These are phyloP conservation scores for Neurospora sp. DNA, from an alignment of 495 filamentous ascomycete species.

Conservation along the genomic window DNA sequence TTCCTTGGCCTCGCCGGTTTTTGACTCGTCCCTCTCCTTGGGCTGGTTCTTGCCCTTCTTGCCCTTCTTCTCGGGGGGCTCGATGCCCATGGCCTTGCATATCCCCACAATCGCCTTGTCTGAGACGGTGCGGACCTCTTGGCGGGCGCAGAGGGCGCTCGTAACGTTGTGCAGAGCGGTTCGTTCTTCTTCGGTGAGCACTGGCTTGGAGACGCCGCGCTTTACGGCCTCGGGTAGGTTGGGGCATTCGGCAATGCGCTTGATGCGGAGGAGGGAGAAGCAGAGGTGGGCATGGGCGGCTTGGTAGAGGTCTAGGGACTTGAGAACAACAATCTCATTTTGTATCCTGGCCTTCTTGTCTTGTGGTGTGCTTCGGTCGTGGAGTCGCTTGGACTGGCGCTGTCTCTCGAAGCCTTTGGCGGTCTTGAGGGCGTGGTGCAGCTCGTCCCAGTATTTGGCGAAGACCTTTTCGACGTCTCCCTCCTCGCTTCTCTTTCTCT, in stretches of 20 bases:
- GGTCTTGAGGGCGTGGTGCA: conserved; percentile 61
- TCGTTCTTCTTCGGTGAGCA: conserved; percentile 37
- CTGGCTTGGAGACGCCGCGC: conserved; percentile 34
- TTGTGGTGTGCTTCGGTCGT: conserved; percentile 48
- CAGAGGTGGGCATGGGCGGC: conserved; percentile 61
- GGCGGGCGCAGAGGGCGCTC: conserved; percentile 69
- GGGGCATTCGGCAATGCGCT: conserved; percentile 48
- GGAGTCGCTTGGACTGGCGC: conserved; percentile 68
- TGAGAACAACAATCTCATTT: conserved; percentile 64
- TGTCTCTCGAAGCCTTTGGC: conserved; percentile 85
- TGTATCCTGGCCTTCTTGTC: conserved; percentile 48
- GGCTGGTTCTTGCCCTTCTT: conserved; percentile 13
- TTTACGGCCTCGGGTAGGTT: conserved; percentile 40
- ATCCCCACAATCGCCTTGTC: conserved; percentile 52
- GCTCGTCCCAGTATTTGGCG: conserved; percentile 44
- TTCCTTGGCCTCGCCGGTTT: conserved; percentile 4
- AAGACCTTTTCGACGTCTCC: conserved; percentile 42
- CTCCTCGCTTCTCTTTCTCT: conserved; percentile 34
- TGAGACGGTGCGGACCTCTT: conserved; percentile 59
- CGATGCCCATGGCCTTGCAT: conserved; percentile 48
- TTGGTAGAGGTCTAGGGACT: conserved; percentile 54
- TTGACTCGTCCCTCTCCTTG: background rate
- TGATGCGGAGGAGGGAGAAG: conserved; percentile 64
- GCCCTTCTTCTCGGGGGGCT: conserved; percentile 33
- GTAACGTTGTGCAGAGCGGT: conserved; percentile 57